Conservation (phyloP, 495 filamentous ascomycete species). For the Schizothecium vesticola region DNA sequence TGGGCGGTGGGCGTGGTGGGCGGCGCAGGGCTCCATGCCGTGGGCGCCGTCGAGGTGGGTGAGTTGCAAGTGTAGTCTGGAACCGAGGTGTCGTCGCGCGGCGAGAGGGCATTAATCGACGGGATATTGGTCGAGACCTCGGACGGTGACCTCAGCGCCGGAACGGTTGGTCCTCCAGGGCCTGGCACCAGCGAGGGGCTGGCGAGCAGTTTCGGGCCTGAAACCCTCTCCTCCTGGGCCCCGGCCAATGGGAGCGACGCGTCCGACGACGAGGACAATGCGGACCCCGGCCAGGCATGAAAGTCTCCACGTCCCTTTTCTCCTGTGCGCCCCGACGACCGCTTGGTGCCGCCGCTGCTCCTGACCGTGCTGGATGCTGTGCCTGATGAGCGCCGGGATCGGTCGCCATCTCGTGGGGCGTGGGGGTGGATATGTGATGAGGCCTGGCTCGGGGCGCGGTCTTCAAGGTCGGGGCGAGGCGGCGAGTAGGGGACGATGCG, state of each 20-base stretch:
- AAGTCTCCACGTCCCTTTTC: constrained; percentile 16
- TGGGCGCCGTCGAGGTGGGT: constrained; percentile 3
- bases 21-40: constrained; percentile 12
- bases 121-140: constrained; percentile 26
- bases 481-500: constrained; percentile 52
- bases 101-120: constrained; percentile 17
- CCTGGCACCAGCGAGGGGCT: constrained; percentile 26
- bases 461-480: constrained; percentile 34
- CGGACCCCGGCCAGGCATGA: constrained; percentile 30
- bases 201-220: constrained; percentile 41
- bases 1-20: constrained; percentile 15
- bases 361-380: background rate
- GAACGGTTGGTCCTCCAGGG: constrained; percentile 22
- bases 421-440: constrained; percentile 20
- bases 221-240: constrained; percentile 38
- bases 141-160: constrained; percentile 31
- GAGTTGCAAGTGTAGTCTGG: background rate
- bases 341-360: constrained; percentile 11
- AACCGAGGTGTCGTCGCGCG: constrained; percentile 10
- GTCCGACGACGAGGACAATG: constrained; percentile 33
- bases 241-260: constrained; percentile 36
- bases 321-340: constrained; percentile 9
- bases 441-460: constrained; percentile 29
- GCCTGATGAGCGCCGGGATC: background rate
- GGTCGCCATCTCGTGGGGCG: constrained; percentile 11